Evolutionary conservation across 2,329 filamentous ascomycete species (phyloP).

Genomic region (Myotisia sp.): DNA sequence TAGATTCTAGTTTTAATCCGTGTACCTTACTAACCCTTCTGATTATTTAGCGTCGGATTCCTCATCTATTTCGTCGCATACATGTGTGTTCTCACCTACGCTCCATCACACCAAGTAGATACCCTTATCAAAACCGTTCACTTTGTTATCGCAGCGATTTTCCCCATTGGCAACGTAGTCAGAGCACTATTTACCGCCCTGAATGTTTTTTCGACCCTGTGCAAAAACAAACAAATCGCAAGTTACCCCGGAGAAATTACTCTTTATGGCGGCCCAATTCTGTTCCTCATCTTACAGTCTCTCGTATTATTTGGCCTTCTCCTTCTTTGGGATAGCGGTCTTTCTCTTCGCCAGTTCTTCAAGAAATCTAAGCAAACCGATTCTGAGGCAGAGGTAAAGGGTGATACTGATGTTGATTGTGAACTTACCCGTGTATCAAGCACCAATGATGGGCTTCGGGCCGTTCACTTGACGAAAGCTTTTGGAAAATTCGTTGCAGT

Average conservation of each 20-base stretch:
- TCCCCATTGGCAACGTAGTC: slow-evolving; percentile 63
- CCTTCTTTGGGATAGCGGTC: slow-evolving; percentile 68
- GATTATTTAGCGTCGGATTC: slow-evolving; percentile 41
- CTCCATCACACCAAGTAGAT: slow-evolving; percentile 56
- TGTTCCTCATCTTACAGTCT: slow-evolving; percentile 66
- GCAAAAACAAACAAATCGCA: slow-evolving; percentile 47
- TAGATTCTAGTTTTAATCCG: slow-evolving; percentile 10
- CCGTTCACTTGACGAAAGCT: slow-evolving; percentile 63
- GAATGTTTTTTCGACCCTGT: slow-evolving; percentile 73
- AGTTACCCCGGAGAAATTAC: slow-evolving; percentile 55
- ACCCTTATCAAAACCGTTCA: slow-evolving; percentile 52
- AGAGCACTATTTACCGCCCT: slow-evolving; percentile 61
- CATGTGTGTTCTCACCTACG: slow-evolving; percentile 59
- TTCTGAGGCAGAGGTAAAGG: slow-evolving; percentile 24
- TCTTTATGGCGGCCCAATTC: slow-evolving; percentile 68
- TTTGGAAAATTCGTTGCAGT: slow-evolving; percentile 67
- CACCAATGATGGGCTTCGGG: slow-evolving; percentile 55
- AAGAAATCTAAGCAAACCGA: slow-evolving; percentile 31
- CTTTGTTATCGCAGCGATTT: slow-evolving; percentile 58
- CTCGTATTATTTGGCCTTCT: slow-evolving; percentile 56
- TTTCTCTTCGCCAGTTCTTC: slow-evolving; percentile 42
- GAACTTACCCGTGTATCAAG: slow-evolving; percentile 51
- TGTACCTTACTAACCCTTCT: slow-evolving; percentile 3
- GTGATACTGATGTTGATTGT: slow-evolving; percentile 47
- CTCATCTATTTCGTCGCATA: slow-evolving; percentile 59